A percentile compares a stretch with the other conserved stretches of the same genome.
Conservation (phyloP, 306 rosid genomes). For the Fragaria ananassa region DNA sequence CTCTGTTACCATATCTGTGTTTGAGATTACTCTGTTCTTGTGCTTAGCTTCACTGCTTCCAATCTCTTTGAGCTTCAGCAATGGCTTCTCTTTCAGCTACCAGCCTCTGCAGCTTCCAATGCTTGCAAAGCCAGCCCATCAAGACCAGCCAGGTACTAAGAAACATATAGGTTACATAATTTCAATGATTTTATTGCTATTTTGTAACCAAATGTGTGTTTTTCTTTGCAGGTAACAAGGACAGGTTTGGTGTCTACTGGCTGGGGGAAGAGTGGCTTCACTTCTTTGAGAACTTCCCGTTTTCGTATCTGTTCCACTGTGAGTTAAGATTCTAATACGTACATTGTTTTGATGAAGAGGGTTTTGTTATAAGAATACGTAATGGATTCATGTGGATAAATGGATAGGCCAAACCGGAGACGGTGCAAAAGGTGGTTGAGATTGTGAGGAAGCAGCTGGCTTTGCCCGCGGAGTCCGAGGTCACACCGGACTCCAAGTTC, state of each 20-base stretch:
- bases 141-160: slow-evolving; percentile 30
- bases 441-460: slow-evolving; percentile 49
- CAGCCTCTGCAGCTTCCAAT: slow-evolving; percentile 34
- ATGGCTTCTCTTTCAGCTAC: slow-evolving; percentile 66
- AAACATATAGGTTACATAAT: neutral
- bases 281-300: slow-evolving; percentile 43
- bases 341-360: neutral
- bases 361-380: neutral
- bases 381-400: neutral
- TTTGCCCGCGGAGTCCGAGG: slow-evolving; percentile 32
- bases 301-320: slow-evolving; percentile 51
- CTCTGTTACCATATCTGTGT: neutral
- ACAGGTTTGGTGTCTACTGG: slow-evolving; percentile 28
- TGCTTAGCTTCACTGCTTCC: neutral
- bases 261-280: slow-evolving; percentile 37
- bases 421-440: slow-evolving; percentile 38
- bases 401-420: slow-evolving; percentile 39
- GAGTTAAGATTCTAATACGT: slow-evolving; percentile 11
- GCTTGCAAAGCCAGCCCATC: slow-evolving; percentile 32
- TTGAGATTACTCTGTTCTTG: neutral
- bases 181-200: neutral
- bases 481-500: slow-evolving; percentile 44
- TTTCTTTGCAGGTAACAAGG: slow-evolving; percentile 34
- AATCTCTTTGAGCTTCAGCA: slow-evolving; percentile 28
- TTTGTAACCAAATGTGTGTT: slow-evolving; percentile 4